A percentile compares a stretch with the other conserved stretches of the same genome.
Conservation (phyloP, 2,329 filamentous ascomycete species). For the Beauveria bassiana region DNA sequence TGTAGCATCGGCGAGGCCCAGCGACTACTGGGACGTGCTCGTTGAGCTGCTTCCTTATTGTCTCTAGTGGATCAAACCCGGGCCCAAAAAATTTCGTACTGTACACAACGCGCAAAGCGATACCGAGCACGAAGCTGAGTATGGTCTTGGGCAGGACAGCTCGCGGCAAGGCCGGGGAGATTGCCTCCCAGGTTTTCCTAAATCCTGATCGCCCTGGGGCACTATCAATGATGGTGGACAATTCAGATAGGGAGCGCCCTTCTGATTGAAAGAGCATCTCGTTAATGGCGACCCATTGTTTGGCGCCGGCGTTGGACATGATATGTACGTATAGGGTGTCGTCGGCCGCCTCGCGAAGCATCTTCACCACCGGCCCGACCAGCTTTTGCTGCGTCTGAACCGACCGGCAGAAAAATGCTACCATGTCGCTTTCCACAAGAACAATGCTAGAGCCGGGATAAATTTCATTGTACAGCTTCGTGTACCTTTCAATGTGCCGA, state of each 20-base stretch:
- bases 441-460: not conserved
- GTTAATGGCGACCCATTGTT: not conserved
- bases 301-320: not conserved
- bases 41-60: not conserved
- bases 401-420: not conserved
- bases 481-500: not conserved
- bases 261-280: not conserved
- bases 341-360: not conserved
- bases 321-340: not conserved
- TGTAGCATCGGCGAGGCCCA: not conserved
- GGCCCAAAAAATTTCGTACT: not conserved
- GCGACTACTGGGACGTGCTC: not conserved
- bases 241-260: not conserved
- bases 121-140: not conserved
- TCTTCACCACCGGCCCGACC: not conserved
- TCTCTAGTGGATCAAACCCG: not conserved
- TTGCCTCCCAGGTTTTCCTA: not conserved
- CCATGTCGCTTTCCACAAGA: not conserved
- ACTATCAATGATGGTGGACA: not conserved
- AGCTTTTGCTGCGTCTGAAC: not conserved
- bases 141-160: not conserved
- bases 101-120: not conserved
- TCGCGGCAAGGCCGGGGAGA: not conserved
- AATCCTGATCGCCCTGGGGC: not conserved
- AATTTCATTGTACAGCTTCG: not conserved